Evolutionary conservation across 441 rosid species (phyloP).

Genomic region (Melastoma candidum): DNA sequence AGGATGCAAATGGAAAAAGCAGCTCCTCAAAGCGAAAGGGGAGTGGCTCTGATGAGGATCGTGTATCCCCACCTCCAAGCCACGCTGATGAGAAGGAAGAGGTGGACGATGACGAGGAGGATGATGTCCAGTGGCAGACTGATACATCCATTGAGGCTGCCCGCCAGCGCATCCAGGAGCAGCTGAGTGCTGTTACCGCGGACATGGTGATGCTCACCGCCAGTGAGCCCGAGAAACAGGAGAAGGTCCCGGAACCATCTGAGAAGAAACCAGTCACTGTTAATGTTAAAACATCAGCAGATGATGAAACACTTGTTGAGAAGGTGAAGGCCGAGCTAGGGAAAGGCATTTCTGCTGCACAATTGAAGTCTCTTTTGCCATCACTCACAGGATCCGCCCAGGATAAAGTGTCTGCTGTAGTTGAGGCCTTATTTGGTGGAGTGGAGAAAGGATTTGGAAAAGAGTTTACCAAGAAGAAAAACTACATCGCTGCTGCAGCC

Average conservation of each 20-base stretch:
- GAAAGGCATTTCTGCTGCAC: conserved; percentile 36
- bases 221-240: conserved; percentile 34
- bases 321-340: conserved; percentile 41
- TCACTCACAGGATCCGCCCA: conserved; percentile 43
- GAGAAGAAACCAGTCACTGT: conserved; percentile 14
- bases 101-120: conserved; percentile 28
- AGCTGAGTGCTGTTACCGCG: conserved; percentile 70
- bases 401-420: conserved; percentile 46
- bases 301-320: conserved; percentile 26
- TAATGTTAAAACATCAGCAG: conserved; percentile 21
- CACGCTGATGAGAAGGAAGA: conserved; percentile 41
- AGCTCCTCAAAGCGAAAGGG: conserved; percentile 38
- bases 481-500: conserved; percentile 38
- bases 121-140: conserved; percentile 75
- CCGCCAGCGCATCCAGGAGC: conserved; percentile 73
- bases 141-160: conserved; percentile 85
- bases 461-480: conserved; percentile 63
- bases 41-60: conserved; percentile 64
- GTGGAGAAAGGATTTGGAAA: conserved; percentile 46
- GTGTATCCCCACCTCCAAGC: conserved; percentile 44
- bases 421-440: conserved; percentile 47
- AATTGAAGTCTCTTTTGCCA: conserved; percentile 36
- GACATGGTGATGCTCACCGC: conserved; percentile 80
- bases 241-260: conserved; percentile 22
- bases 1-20: conserved; percentile 28